Conservation (phyloP, 2,329 filamentous ascomycete genomes). For the Sporothrix mexicana region DNA sequence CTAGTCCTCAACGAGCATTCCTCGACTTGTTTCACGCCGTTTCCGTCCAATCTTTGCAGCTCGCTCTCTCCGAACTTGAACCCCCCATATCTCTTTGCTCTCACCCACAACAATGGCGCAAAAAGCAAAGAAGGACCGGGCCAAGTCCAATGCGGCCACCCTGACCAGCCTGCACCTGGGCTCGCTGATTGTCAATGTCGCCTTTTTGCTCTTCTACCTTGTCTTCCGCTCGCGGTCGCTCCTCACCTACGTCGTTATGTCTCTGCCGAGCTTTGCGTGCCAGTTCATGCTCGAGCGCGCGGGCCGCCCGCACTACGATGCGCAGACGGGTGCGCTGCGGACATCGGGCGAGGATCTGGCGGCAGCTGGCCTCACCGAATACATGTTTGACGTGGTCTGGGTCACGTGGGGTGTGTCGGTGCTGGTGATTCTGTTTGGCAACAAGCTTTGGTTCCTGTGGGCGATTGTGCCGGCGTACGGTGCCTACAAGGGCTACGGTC, state of each 20-base stretch:
- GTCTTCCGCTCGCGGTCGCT: slow-evolving; percentile 69
- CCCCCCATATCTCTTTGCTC: not conserved
- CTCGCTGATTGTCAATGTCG: slow-evolving; percentile 70
- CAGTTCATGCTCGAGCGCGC: slow-evolving; percentile 85
- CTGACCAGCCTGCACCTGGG: slow-evolving; percentile 84
- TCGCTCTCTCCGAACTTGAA: not conserved
- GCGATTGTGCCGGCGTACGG: slow-evolving; percentile 61
- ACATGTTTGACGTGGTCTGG: slow-evolving; percentile 97
- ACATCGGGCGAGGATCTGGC: slow-evolving; percentile 85
- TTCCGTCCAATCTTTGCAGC: no score
- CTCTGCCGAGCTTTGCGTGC: slow-evolving; percentile 75
- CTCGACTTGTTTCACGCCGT: not conserved
- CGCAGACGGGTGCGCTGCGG: slow-evolving; percentile 69
- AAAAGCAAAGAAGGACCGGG: slow-evolving; percentile 69
- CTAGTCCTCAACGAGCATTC: not conserved
- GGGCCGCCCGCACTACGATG: slow-evolving; percentile 76
- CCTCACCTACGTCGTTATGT: slow-evolving; percentile 73
- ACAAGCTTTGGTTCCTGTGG: slow-evolving; percentile 71
- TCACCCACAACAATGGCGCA: slow-evolving; percentile 59
- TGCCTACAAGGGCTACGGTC: slow-evolving; percentile 58
- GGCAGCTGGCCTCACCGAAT: slow-evolving; percentile 88
- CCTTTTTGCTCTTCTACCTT: slow-evolving; percentile 77
- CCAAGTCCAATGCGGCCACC: slow-evolving; percentile 76
- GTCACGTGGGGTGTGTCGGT: slow-evolving; percentile 84
- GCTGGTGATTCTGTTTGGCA: slow-evolving; percentile 77